Conservation (phyloP, 345 rosid genomes). For the Gynandropsis gynandra region DNA sequence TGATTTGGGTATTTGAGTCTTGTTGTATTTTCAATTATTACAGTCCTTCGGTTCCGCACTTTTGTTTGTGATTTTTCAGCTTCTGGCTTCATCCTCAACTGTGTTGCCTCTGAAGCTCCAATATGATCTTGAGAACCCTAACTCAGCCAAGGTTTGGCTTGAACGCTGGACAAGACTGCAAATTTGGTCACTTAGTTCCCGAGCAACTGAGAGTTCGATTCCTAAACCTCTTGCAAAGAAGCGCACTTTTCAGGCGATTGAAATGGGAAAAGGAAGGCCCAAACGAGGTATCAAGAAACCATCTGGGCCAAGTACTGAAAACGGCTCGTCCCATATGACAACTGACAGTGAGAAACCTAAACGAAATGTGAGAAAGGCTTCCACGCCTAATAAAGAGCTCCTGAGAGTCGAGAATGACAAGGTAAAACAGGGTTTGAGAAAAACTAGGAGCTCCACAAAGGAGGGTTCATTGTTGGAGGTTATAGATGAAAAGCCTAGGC, state of each 20-base stretch:
- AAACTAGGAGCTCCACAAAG: constrained; percentile 33
- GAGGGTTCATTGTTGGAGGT: constrained; percentile 38
- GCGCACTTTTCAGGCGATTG: constrained; percentile 29
- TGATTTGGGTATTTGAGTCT: background rate
- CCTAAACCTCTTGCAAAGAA: constrained; percentile 33
- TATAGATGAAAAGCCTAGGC: constrained; percentile 39
- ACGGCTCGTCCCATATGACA: constrained; percentile 29
- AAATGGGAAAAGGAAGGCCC: constrained; percentile 31
- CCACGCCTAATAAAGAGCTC: constrained; percentile 39
- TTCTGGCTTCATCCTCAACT: constrained; percentile 42
- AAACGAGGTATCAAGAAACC: constrained; percentile 43
- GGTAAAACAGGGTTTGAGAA: constrained; percentile 43
- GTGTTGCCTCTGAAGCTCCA: constrained; percentile 41
- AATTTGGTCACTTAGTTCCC: constrained; percentile 47
- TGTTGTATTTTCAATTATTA: too few relatives aligned
- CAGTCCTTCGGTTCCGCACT: background rate
- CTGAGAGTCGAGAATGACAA: constrained; percentile 42
- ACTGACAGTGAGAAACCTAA: constrained; percentile 42
- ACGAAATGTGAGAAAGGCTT: constrained; percentile 38
- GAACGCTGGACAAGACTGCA: constrained; percentile 59
- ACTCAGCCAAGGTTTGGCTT: constrained; percentile 60
- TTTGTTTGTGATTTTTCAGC: constrained; percentile 35
- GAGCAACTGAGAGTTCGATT: constrained; percentile 27
- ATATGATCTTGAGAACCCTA: constrained; percentile 48
- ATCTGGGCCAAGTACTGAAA: constrained; percentile 33